phyloP scores from a whole-genome alignment of 192 early-diverging fungal species.

The Umbelopsis sp. region DNA sequence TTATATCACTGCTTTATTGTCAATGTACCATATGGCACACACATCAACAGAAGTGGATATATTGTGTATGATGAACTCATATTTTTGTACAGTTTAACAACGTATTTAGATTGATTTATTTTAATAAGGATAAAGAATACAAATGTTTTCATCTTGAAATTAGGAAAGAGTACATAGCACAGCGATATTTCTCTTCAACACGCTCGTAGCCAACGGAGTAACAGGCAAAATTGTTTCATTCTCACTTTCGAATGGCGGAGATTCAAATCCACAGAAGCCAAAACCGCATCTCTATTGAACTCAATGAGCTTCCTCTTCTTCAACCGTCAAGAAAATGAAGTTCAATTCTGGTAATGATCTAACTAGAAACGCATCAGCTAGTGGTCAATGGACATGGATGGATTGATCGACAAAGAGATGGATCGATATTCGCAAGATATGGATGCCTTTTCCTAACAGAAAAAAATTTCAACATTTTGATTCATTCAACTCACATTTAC shows the following conservation, averaged over 20 bases:
- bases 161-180: no score
- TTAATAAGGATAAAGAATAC: no score
- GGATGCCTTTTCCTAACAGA: background rate
- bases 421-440: slow-evolving; percentile 13
- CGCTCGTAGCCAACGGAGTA: background rate
- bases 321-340: background rate
- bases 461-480: background rate
- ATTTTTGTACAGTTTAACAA: no score
- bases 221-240: background rate
- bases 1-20: no score
- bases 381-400: slow-evolving; percentile 16
- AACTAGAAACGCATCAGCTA: background rate
- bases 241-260: background rate
- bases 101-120: no score
- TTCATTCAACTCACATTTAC: background rate
- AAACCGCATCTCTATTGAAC: background rate
- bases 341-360: background rate
- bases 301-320: slow-evolving; percentile 4
- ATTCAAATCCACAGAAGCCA: background rate
- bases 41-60: no score
- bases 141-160: no score
- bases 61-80: no score
- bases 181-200: background rate
- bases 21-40: no score
- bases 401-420: slow-evolving; percentile 5